Evolutionary conservation across 1,139 yeast genomes (phyloP).

Genomic region (Saccharomyces pastorianus): DNA sequence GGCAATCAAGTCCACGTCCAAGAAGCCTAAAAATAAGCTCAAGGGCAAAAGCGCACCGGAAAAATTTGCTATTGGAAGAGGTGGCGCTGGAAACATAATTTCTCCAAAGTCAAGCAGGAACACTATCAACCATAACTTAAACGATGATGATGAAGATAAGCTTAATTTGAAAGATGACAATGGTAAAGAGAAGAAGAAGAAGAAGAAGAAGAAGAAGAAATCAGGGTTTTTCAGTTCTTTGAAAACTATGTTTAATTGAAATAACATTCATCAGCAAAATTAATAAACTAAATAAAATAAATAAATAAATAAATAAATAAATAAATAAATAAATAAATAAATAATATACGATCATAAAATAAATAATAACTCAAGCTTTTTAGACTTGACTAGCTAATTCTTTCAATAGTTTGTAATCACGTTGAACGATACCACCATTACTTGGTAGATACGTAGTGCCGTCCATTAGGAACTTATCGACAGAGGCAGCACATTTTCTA

Average conservation of each 20-base stretch:
- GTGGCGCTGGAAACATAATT: constrained; percentile 38
- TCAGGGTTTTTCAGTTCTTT: constrained; percentile 15
- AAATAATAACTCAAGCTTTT: constrained; percentile 7
- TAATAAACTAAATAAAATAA: neutral
- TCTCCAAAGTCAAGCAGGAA: constrained; percentile 31
- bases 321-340: constrained; percentile 3
- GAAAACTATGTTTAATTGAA: constrained; percentile 6
- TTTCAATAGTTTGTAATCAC: constrained; percentile 66
- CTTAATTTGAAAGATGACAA: constrained; percentile 2
- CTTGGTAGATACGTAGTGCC: constrained; percentile 83
- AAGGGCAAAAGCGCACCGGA: constrained; percentile 18
- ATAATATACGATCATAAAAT: constrained; percentile 2
- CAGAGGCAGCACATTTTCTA: constrained; percentile 94
- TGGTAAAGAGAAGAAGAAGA: constrained; percentile 8
- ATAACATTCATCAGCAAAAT: neutral
- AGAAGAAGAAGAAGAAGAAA: constrained; percentile 10
- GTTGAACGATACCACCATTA: constrained; percentile 82
- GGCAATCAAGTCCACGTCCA: neutral
- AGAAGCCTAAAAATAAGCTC: constrained; percentile 8
- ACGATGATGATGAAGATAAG: neutral
- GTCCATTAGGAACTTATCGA: constrained; percentile 63
- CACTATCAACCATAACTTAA: constrained; percentile 6
- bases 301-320: constrained; percentile 2
- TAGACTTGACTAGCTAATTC: constrained; percentile 51
- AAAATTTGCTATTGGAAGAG: constrained; percentile 27